phyloP scores from a whole-genome alignment of 768 basidiomycete genomes.

The Naganishia randhawae region DNA sequence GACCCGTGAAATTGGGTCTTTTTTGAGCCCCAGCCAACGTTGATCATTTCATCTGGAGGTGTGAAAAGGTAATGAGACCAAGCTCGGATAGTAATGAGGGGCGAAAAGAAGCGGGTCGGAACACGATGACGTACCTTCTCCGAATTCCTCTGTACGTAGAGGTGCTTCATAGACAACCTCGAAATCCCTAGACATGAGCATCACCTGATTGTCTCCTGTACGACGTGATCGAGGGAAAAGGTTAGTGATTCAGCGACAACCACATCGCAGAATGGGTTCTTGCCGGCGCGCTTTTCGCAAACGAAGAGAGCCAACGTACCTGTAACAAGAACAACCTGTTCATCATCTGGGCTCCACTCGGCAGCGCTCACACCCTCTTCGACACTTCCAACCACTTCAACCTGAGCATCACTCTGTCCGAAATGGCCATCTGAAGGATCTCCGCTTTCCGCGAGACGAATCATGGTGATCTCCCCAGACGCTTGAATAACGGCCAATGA shows the following conservation, averaged over 20 bases:
- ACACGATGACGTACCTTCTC: slow-evolving; percentile 63
- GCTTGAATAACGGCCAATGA: slow-evolving; percentile 65
- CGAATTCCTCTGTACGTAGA: slow-evolving; percentile 71
- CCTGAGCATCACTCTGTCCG: slow-evolving; percentile 15
- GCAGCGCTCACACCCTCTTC: slow-evolving; percentile 79
- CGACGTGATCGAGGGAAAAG: not conserved
- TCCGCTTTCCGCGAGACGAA: slow-evolving; percentile 53
- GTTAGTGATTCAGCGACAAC: not conserved
- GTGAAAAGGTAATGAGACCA: not conserved
- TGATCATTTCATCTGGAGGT: slow-evolving; percentile 73
- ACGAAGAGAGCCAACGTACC: slow-evolving; percentile 53
- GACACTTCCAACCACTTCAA: slow-evolving; percentile 66
- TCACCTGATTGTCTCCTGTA: slow-evolving; percentile 69
- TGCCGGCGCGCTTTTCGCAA: not conserved
- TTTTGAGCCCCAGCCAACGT: slow-evolving; percentile 97
- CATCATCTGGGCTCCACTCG: slow-evolving; percentile 87
- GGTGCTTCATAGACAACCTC: slow-evolving; percentile 78
- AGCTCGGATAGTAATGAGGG: slow-evolving; percentile 3
- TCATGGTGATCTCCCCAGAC: slow-evolving; percentile 75
- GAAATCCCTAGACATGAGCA: slow-evolving; percentile 83
- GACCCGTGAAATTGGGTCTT: slow-evolving; percentile 97
- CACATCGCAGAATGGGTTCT: not conserved
- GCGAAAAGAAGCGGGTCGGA: not conserved
- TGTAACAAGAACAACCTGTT: slow-evolving; percentile 74
- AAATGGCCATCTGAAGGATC: slow-evolving; percentile 9